Base-by-base conservation (phyloP, 805 yeast species). In the Ogataea degrootiae region DNA sequence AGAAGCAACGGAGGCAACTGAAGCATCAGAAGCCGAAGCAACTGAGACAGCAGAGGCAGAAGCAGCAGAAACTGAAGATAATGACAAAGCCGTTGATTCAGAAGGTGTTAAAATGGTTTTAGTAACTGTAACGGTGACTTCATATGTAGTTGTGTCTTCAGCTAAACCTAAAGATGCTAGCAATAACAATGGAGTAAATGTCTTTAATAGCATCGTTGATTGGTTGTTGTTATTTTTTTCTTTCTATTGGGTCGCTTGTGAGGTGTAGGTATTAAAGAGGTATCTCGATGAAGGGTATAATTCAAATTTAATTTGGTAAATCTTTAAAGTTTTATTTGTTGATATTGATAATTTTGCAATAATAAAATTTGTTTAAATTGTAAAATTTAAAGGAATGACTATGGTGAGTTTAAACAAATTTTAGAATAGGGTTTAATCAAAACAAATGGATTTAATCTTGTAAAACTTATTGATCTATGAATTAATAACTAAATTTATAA, bases 101-200 rank as follows among this genome's bases (percentile, higher is more conserved):
- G 70, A 66, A 34, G 80, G 79, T 31, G 77, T 65, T 57, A 73
- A 68, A 40, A 73, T 44, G 29, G 80, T 76, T 44, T 64, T 62
- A 41, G 80, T 75, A 48, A 73, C 62, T 22, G 80, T 75, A 49
- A 76, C 55, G 29, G 80, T 76, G 45, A 71, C 58, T 29, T 61
- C 52, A 29, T 71, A 60, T 46, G 79, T 74, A 41, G 77, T 71
- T 31, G 73, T 71, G 19, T 52, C 61, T 19, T 66, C 71, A 33
- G 68, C 70, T 14, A 46, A 42, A 46, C 53, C 62, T 5, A 45
- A 37, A 19, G 63, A 38, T 12, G 60, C 55, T 16, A 65, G 49
- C 35, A 64, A 42, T 34, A 59, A 43, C 21, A 62, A 40, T 40
- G 64, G 61, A 33, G 60, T 39, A 11, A 63, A 34, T 31, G 58